A percentile compares a stretch with the other conserved stretches of the same genome.
Evolutionary conservation across 1,284 basidiomycete species (phyloP).

Genomic region (Apiotrichum mycotoxinovorans): DNA sequence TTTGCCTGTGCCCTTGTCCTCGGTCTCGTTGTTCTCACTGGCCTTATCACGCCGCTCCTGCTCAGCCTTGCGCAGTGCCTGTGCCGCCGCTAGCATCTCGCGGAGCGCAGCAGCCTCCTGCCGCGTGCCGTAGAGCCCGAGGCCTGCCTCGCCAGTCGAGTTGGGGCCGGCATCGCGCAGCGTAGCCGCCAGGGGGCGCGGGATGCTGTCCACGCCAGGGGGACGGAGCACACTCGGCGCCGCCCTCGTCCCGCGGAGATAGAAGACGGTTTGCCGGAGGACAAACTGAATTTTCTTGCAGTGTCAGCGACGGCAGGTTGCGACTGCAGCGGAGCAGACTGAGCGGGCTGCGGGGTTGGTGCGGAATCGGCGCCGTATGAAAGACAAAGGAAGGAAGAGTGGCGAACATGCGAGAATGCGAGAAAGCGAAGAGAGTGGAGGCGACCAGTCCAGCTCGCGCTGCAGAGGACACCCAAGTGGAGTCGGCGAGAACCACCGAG

Average conservation of each 20-base stretch:
- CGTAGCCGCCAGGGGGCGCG: conserved; percentile 23
- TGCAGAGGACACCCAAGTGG: no score
- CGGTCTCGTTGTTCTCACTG: not conserved
- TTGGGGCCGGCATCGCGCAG: conserved; percentile 4
- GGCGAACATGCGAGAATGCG: no score
- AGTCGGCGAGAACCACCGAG: no score
- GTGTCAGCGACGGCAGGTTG: conserved; percentile 5
- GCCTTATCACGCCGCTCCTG: not conserved
- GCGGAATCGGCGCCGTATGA: no score
- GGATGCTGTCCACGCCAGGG: conserved; percentile 29
- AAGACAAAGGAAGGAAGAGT: no score
- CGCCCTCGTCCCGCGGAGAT: conserved; percentile 37
- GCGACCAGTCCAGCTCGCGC: no score
- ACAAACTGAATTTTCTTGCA: conserved; percentile 47
- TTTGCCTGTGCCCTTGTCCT: not conserved
- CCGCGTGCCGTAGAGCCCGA: conserved; percentile 42
- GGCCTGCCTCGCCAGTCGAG: conserved; percentile 16
- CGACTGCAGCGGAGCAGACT: no score
- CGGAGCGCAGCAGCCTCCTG: conserved; percentile 33
- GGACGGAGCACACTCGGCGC: conserved; percentile 33
- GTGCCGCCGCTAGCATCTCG: conserved; percentile 30
- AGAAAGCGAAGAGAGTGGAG: no score
- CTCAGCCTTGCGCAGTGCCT: conserved; percentile 9
- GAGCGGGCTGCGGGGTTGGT: no score
- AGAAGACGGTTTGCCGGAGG: conserved; percentile 44